Evolutionary conservation across 2,329 filamentous ascomycete species (phyloP).

Genomic region (Calcarisporium arbuscula): DNA sequence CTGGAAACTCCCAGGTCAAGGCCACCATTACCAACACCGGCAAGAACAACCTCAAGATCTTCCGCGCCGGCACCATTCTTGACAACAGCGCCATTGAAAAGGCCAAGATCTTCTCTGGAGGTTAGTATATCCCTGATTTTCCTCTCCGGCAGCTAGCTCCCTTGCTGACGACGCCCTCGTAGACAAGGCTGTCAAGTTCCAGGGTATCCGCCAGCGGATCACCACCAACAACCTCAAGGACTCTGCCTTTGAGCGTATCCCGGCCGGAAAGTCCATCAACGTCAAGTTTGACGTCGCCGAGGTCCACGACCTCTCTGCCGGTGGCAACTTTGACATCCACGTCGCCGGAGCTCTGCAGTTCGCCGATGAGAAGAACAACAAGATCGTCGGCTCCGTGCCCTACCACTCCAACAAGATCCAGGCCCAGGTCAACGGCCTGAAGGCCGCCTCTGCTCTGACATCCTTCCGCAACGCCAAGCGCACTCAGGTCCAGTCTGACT

Average conservation of each 20-base stretch:
- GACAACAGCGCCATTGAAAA: constrained; percentile 47
- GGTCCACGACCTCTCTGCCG: constrained; percentile 43
- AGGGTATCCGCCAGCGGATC: constrained; percentile 46
- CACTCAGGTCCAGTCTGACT: constrained; percentile 44
- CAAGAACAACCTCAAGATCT: constrained; percentile 38
- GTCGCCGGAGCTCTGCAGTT: constrained; percentile 50
- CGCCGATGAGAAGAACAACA: constrained; percentile 42
- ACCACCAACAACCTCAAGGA: constrained; percentile 36
- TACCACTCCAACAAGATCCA: constrained; percentile 54
- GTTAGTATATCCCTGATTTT: constrained; percentile 23
- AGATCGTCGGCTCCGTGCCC: constrained; percentile 46
- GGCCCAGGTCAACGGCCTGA: constrained; percentile 49
- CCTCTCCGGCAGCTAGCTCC: neutral
- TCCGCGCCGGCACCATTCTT: constrained; percentile 47
- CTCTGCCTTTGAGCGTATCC: constrained; percentile 43
- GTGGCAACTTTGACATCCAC: constrained; percentile 49
- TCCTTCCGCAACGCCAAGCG: constrained; percentile 43
- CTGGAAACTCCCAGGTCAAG: constrained; percentile 46
- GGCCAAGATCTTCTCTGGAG: constrained; percentile 39
- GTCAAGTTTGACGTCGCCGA: constrained; percentile 48
- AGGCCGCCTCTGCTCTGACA: constrained; percentile 44
- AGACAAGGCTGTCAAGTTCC: constrained; percentile 39
- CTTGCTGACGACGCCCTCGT: neutral
- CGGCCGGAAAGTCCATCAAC: constrained; percentile 41
- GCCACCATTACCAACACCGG: constrained; percentile 48